A percentile compares a stretch with the other conserved stretches of the same genome.
These are phyloP conservation scores for Ceratorhiza oryzae-sativae DNA, from an alignment of 1,284 basidiomycete species.

Conservation along the genomic window DNA sequence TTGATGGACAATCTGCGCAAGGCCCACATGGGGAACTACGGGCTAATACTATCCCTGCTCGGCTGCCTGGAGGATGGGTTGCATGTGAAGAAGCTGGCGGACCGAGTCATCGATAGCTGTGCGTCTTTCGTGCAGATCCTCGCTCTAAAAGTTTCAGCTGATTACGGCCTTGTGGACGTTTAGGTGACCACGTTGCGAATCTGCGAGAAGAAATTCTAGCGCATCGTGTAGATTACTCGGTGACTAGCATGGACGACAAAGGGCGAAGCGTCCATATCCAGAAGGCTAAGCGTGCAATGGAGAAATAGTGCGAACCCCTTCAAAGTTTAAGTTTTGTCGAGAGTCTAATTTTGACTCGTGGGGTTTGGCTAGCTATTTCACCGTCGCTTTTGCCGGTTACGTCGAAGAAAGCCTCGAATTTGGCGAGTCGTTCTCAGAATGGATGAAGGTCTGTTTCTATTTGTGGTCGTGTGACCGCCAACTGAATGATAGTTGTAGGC, in stretches of 20 bases:
- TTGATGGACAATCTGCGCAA: conserved; percentile 86
- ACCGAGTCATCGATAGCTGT: conserved; percentile 89
- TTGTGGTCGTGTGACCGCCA: background rate
- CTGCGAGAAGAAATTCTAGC: conserved; percentile 87
- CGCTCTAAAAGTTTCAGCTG: conserved; percentile 25
- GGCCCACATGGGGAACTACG: conserved; percentile 89
- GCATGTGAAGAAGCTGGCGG: conserved; percentile 83
- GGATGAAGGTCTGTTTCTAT: conserved; percentile 71
- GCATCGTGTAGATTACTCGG: conserved; percentile 83
- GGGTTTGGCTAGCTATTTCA: conserved; percentile 74
- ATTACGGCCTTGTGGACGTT: conserved; percentile 16
- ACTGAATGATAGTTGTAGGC: conserved; percentile 54
- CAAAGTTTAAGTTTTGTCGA: background rate
- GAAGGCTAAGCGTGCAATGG: conserved; percentile 72
- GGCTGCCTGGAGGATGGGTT: conserved; percentile 87
- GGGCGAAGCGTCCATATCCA: conserved; percentile 61
- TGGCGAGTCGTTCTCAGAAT: conserved; percentile 79
- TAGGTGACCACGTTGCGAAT: conserved; percentile 87
- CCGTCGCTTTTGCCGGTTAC: conserved; percentile 93
- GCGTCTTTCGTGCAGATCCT: conserved; percentile 46
- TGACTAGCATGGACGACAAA: conserved; percentile 77
- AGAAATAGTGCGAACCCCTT: conserved; percentile 73
- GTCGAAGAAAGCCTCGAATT: conserved; percentile 74
- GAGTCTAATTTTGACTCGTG: background rate
- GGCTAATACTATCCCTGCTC: conserved; percentile 85